Evolutionary conservation across 345 rosid species (phyloP), one percentile per base, ranked within the genome.

Genomic region (Citrus sp.): DNA sequence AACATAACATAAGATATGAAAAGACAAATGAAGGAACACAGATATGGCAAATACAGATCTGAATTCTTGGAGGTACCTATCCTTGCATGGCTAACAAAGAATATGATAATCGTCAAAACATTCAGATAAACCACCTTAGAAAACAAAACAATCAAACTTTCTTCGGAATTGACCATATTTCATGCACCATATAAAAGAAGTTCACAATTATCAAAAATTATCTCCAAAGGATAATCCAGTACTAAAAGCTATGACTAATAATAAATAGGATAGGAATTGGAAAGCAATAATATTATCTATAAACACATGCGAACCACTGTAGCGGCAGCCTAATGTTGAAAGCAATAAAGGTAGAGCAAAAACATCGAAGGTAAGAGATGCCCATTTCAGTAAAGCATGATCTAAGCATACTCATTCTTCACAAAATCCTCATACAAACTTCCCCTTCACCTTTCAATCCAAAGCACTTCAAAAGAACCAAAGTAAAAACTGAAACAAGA

Each of bases 371-470:
- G 60, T 5, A 67, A 75, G 77, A 80, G 40, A 72, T 18, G 74
- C 74, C 83, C 79, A 82, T 32, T 8, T 55, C 34, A 56, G 75
- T 30, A 55, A 38, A 82, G 2, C 71, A 73, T 6, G 79, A 79
- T 51, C 73, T 54, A 51, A 34, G 62, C 76, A 85, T 69, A 79
- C 34, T 79, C 28, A 84, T 62, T 76, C 73, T 37, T 67, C 82
- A 86, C 40, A 82, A 64, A 85, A 82, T 75, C 71, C 86, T 73
- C 54, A 77, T 55, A 79, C 60, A 79, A 55, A 76, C 49, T 28
- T 49, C 25, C 81, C 49, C 79, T 76, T 27, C 60, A 81, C 54
- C 21, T 61, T 7, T 60, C 58, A 60, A n/a, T 54, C 19, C 27
- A 9, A 24, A 60, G 18, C 25, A 61, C 68, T 37, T 51, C 62